These are phyloP conservation scores for Solanum chaucha DNA, from an alignment of 257 asterid species.

Conservation along the genomic window DNA sequence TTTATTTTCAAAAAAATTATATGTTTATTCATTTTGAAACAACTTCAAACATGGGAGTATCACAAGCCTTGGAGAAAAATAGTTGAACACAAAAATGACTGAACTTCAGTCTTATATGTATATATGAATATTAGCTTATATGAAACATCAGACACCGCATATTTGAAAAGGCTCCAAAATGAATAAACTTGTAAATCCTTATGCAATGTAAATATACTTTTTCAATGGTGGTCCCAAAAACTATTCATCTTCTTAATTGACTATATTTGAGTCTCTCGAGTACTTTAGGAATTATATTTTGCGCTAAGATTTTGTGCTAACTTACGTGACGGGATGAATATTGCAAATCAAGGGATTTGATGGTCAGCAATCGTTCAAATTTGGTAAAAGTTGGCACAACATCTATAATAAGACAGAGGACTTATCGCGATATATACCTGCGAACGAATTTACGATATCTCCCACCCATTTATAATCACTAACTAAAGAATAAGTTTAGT, in stretches of 20 bases:
- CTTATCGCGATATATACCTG: not conserved
- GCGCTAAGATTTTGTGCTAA: not conserved
- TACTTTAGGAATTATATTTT: not conserved
- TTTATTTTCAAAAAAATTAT: rapidly evolving
- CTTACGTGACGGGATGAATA: not conserved
- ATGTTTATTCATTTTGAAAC: not conserved
- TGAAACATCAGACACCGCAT: not conserved
- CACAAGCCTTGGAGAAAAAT: not conserved
- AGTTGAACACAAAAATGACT: not conserved
- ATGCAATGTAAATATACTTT: not conserved
- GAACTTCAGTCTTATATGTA: not conserved
- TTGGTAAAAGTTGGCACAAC: not conserved
- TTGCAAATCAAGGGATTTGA: not conserved
- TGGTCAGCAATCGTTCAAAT: not conserved
- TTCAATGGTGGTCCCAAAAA: not conserved
- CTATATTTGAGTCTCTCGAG: not conserved
- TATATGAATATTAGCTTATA: not conserved
- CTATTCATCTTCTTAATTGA: not conserved
- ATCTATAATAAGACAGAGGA: not conserved
- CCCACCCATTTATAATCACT: not conserved
- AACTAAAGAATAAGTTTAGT: not conserved
- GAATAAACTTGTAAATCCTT: not conserved
- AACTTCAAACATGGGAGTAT: not conserved
- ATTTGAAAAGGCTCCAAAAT: not conserved
- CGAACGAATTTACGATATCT: not conserved